A percentile compares a stretch with the other conserved stretches of the same genome.
Conservation (phyloP, 768 basidiomycete species). For the Kwoniella pini region DNA sequence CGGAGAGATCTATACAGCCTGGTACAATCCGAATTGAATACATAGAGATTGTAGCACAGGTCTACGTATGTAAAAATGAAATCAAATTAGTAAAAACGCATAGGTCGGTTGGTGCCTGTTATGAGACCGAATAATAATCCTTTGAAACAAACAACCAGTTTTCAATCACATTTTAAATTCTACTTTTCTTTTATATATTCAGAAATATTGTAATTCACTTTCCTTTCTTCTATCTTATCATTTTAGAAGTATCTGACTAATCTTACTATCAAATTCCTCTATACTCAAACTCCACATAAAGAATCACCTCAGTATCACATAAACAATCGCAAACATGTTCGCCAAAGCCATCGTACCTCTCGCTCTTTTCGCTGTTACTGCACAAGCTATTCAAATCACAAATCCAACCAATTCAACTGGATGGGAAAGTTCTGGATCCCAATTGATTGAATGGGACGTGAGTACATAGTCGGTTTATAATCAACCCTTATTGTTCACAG, state of each 20-base stretch:
- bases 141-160: neutral
- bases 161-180: neutral
- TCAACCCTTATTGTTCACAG: too few species aligned
- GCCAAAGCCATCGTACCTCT: conserved; percentile 18
- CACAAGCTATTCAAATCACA: conserved; percentile 35
- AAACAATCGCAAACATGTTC: conserved; percentile 21
- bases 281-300: too few species aligned
- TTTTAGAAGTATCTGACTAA: neutral
- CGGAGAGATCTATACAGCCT: too few species aligned
- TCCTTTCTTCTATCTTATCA: neutral
- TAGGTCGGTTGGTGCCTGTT: neutral
- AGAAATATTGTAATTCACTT: neutral
- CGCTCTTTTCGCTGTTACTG: conserved; percentile 18
- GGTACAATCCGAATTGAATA: too few species aligned
- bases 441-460: conserved; percentile 38
- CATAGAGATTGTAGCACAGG: too few species aligned
- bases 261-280: too few species aligned
- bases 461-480: too few species aligned
- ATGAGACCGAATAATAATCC: too few species aligned
- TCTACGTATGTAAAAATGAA: neutral
- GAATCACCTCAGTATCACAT: too few species aligned
- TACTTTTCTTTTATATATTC: neutral
- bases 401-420: conserved; percentile 33
- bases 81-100: neutral
- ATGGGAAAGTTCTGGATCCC: conserved; percentile 32